Percentiles rank a stretch among this genome's conserved stretches.
phyloP scores from a whole-genome alignment of 495 filamentous ascomycete genomes.

The Parathielavia appendiculata region DNA sequence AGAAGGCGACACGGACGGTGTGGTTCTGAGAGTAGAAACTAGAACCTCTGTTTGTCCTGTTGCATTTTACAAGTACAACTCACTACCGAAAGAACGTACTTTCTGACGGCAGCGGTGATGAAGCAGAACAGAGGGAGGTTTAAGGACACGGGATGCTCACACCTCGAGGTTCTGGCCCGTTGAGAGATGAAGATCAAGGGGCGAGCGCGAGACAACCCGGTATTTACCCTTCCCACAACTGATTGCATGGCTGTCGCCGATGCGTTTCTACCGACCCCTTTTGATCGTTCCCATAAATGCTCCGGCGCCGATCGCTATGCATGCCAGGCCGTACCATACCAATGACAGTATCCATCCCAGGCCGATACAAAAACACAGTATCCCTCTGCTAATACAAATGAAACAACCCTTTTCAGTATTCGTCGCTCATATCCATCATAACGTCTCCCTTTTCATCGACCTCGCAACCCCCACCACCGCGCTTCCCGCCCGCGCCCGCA shows the following conservation, averaged over 20 bases:
- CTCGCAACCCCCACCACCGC: not conserved
- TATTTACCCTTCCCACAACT: not conserved
- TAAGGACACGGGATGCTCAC: too few species aligned
- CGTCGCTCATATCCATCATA: slow-evolving; percentile 28
- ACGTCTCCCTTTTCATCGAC: slow-evolving; percentile 9
- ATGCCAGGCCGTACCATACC: slow-evolving; percentile 16
- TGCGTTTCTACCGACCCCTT: not conserved
- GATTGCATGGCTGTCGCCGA: too few species aligned
- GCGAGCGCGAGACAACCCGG: too few species aligned
- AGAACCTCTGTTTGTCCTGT: not conserved
- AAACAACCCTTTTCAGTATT: not conserved
- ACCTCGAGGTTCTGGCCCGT: too few species aligned
- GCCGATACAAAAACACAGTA: slow-evolving; percentile 3
- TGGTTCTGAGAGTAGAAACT: not conserved
- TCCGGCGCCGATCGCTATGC: slow-evolving; percentile 22
- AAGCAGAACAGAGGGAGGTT: too few species aligned
- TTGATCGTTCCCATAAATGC: slow-evolving; percentile 12
- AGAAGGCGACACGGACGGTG: not conserved
- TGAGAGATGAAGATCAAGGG: too few species aligned
- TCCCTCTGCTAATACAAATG: not conserved
- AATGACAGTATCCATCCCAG: slow-evolving; percentile 9
- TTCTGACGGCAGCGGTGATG: too few species aligned
- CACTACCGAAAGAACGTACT: too few species aligned
- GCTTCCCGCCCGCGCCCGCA: not conserved
- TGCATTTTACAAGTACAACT: too few species aligned